Evolutionary conservation across 768 basidiomycete species (phyloP), one percentile per base, ranked within the genome.

Genomic region (Termitomyces sp.): DNA sequence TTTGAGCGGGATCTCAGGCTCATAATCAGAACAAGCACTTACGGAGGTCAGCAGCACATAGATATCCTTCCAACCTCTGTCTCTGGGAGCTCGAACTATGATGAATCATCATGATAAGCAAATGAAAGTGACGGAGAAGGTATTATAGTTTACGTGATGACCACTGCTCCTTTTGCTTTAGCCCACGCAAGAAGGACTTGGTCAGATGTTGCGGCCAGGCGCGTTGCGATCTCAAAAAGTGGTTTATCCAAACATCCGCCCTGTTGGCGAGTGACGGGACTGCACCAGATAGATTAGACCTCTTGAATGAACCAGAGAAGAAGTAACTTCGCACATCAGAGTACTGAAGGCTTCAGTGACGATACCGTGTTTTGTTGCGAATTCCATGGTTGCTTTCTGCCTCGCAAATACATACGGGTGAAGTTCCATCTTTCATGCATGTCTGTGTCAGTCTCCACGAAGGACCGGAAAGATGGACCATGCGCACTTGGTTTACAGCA

Each of bases 111-210:
- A 33, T 37, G 15, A 13, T 36, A n/a, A 24, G 24, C 45, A 37
- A 37, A 41, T 49, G 15, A 31, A 49, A 9, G 47, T 37, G 36
- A 12, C 44, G 18, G 20, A 46, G 47, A 12, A 7, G 18, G 20
- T 20, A 20, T 4, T 36, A 37, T 37, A 44, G 31, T 79, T 52
- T 67, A 84, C 85, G 88, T 90, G 61, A 89, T 85, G 54, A 88
- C 80, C 11, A 86, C 81, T 1, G 76, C 82, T 42, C 84, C 84
- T 67, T 91, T 91, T 33, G 80, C 77, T 63, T 76, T 80, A 3
- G 83, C 83, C 89, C 89, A 91, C 0, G 81, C 73, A 56, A 91
- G 78, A 24, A 91, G 72, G 39, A 90, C 82, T 65, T 91, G 90
- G 3, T 81, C 81, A 0, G 84, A 75, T 4, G 81, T 80, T 20